Evolutionary conservation across 805 yeast species (phyloP), one percentile per base, ranked within the genome.

Genomic region (Isabelozyma rhagii): DNA sequence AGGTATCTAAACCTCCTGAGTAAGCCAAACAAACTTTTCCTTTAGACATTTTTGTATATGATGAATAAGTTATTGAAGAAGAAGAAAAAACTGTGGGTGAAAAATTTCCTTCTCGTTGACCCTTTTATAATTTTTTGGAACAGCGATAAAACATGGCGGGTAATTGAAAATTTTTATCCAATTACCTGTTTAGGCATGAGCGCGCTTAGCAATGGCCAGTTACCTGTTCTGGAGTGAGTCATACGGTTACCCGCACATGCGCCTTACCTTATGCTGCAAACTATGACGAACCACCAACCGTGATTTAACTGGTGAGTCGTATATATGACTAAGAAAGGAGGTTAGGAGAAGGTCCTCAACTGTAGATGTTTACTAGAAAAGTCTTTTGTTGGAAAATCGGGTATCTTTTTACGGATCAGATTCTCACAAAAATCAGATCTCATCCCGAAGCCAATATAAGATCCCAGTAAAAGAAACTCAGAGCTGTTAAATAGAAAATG

Each of bases 11-110:
- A 78, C 99, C 99, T 64, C 99, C 99, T 46, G 98, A 94, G 79
- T 94, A 94, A 49, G 99, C 99, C 71, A 94, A 83, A 82, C 99
- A 94, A 71, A 94, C 99, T 78, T 93, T 93, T 68, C 99, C 99
- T 75, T 94, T 93, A 46, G 96, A 86, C 97, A 92, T 92, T 63
- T 39, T n/a, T 39, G n/a, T 14, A 11, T 39, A 6, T 39, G 14
- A n/a, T 14, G 14, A 15, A 39, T 39, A 8, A 39, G 14, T 39
- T 14, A 31, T 10, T 31, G 10, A 8, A 31, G 14, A n/a, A 11
- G 41, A 39, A 39, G 5, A 15, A 39, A 39, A 39, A 39, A n/a
- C 9, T 14, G 41, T 14, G 25, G 25, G 14, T n/a, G 18, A 39
- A 39, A 39, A 15, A 39, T 39, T 39, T 39, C 41, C 11, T 8